A percentile compares a stretch with the other conserved stretches of the same genome.
phyloP scores from a whole-genome alignment of 1,139 yeast species.

The Candida sp. region DNA sequence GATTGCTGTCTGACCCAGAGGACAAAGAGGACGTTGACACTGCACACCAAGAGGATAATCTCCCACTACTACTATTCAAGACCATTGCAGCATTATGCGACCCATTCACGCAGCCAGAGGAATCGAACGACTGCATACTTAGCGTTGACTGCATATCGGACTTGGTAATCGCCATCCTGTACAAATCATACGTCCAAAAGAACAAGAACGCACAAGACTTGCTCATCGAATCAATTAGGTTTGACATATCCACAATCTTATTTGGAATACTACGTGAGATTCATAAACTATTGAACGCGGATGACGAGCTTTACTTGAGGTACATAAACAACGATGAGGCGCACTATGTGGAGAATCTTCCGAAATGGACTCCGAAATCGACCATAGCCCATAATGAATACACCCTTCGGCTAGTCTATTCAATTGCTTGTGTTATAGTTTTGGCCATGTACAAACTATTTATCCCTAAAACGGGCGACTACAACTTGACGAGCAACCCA shows the following conservation, averaged over 20 bases:
- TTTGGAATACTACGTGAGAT: slow-evolving; percentile 48
- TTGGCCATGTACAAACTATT: slow-evolving; percentile 58
- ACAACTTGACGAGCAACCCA: slow-evolving; percentile 58
- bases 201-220: slow-evolving; percentile 5
- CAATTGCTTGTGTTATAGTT: slow-evolving; percentile 54
- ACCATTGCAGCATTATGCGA: slow-evolving; percentile 56
- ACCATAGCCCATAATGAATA: slow-evolving; percentile 30
- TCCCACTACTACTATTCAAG: slow-evolving; percentile 22
- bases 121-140: slow-evolving; percentile 52
- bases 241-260: slow-evolving; percentile 39
- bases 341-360: slow-evolving; percentile 43
- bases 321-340: slow-evolving; percentile 48
- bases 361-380: slow-evolving; percentile 57
- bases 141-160: slow-evolving; percentile 61
- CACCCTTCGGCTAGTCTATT: slow-evolving; percentile 50
- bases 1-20: slow-evolving; percentile 21
- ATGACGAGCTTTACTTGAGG: slow-evolving; percentile 50
- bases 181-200: slow-evolving; percentile 13
- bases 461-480: slow-evolving; percentile 26
- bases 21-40: slow-evolving; percentile 10
- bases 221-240: slow-evolving; percentile 31
- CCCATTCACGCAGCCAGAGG: slow-evolving; percentile 72
- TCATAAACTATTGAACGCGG: slow-evolving; percentile 44
- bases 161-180: slow-evolving; percentile 48
- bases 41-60: neutral